Evolutionary conservation across 495 filamentous ascomycete species (phyloP).

Genomic region (Hypoxylon crocopeplum): DNA sequence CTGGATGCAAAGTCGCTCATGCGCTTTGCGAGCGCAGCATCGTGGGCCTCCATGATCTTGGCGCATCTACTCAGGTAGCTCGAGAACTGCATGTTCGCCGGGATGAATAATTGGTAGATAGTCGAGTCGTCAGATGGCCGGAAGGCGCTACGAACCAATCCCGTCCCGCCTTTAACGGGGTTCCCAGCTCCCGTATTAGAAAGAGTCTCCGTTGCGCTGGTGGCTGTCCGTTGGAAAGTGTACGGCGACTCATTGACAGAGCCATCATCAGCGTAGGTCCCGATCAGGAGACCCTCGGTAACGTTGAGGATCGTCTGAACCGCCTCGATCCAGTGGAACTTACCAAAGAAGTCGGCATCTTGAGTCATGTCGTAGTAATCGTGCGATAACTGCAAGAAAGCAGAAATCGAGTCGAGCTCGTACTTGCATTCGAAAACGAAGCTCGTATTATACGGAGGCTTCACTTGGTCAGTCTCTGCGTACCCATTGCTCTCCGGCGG

Average conservation of each 20-base stretch:
- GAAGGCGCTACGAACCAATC: conserved; percentile 67
- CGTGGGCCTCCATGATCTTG: conserved; percentile 56
- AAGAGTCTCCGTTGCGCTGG: conserved; percentile 64
- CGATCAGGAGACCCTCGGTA: conserved; percentile 57
- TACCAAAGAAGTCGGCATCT: conserved; percentile 64
- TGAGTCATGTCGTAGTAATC: conserved; percentile 66
- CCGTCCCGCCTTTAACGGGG: conserved; percentile 63
- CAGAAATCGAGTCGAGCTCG: conserved; percentile 72
- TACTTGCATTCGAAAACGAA: conserved; percentile 64
- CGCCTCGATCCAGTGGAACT: conserved; percentile 60
- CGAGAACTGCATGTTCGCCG: conserved; percentile 74
- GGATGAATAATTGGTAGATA: conserved; percentile 66
- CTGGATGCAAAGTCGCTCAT: conserved; percentile 57
- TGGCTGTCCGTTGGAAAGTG: conserved; percentile 62
- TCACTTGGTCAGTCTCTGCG: conserved; percentile 36
- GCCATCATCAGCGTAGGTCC: conserved; percentile 64
- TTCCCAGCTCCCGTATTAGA: conserved; percentile 64
- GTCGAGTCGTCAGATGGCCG: conserved; percentile 67
- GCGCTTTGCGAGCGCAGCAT: conserved; percentile 48
- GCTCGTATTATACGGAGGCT: conserved; percentile 30
- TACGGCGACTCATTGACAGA: conserved; percentile 59
- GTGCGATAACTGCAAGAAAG: conserved; percentile 65
- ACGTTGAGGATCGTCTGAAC: conserved; percentile 58
- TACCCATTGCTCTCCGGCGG: conserved; percentile 47
- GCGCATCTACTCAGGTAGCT: conserved; percentile 56